Percentiles rank a stretch among this genome's conserved stretches.
These are phyloP conservation scores for Mycena sanguinolenta DNA, from an alignment of 768 basidiomycete species.

Conservation along the genomic window DNA sequence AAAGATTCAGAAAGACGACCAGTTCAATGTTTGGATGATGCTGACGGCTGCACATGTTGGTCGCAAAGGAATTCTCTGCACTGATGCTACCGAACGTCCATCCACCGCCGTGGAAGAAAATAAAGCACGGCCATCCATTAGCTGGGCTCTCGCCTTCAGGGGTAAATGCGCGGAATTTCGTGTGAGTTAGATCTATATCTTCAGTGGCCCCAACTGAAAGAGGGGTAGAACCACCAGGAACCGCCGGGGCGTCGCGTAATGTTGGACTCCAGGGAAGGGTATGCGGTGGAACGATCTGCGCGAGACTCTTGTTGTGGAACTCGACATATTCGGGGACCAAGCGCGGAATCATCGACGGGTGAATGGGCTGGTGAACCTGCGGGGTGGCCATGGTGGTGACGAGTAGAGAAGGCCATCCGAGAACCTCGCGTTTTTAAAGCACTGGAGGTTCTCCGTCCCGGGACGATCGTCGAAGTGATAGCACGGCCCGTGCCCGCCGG, in stretches of 20 bases:
- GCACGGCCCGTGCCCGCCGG: not conserved
- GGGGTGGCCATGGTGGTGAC: constrained; percentile 29
- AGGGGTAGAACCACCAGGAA: constrained; percentile 70
- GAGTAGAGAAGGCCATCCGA: not conserved
- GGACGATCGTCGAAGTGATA: not conserved
- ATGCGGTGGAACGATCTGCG: constrained; percentile 63
- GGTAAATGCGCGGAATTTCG: constrained; percentile 73
- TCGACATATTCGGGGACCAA: constrained; percentile 78
- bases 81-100: constrained; percentile 81
- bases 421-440: not conserved
- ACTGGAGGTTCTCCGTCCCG: not conserved
- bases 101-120: constrained; percentile 86
- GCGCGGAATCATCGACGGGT: constrained; percentile 67
- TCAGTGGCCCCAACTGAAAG: constrained; percentile 67
- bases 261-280: constrained; percentile 73
- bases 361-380: constrained; percentile 62
- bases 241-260: constrained; percentile 63
- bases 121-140: constrained; percentile 78
- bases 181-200: constrained; percentile 66
- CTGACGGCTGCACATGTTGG: constrained; percentile 70
- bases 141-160: constrained; percentile 65
- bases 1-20: not conserved
- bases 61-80: constrained; percentile 72
- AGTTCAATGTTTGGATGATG: not conserved
- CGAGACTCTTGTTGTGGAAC: constrained; percentile 68